phyloP scores from a whole-genome alignment of 2,329 filamentous ascomycete species.

The Aspergillus eucalypticola region DNA sequence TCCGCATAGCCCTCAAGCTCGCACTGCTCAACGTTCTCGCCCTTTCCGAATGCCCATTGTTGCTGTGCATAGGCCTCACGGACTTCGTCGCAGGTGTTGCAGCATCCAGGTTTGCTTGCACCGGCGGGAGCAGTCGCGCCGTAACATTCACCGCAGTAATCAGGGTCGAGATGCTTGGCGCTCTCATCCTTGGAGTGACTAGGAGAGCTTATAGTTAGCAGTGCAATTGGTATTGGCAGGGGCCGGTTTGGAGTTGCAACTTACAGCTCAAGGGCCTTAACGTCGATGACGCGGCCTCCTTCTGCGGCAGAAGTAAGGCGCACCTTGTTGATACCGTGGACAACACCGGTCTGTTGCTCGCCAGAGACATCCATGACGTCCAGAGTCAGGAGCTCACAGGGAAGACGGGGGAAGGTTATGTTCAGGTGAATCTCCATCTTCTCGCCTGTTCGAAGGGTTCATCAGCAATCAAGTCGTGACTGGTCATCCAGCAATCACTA shows the following conservation, averaged over 20 bases:
- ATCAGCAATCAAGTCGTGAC: slow-evolving; percentile 17
- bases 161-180: slow-evolving; percentile 77
- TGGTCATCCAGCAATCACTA: background rate
- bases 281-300: slow-evolving; percentile 74
- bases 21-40: slow-evolving; percentile 93
- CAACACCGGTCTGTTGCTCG: slow-evolving; percentile 91
- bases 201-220: background rate
- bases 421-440: slow-evolving; percentile 99
- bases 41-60: slow-evolving; percentile 91
- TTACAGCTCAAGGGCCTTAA: slow-evolving; percentile 67
- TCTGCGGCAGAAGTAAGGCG: slow-evolving; percentile 71
- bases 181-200: slow-evolving; percentile 69
- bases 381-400: slow-evolving; percentile 91
- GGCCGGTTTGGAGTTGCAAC: slow-evolving; percentile 30
- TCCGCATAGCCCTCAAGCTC: slow-evolving; percentile 91
- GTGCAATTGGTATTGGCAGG: background rate
- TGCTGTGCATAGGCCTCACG: slow-evolving; percentile 87
- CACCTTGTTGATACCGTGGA: slow-evolving; percentile 90
- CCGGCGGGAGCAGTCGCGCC: slow-evolving; percentile 77
- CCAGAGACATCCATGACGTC: slow-evolving; percentile 99
- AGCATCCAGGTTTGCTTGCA: slow-evolving; percentile 82
- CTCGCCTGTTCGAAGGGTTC: slow-evolving; percentile 62
- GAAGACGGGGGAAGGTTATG: slow-evolving; percentile 89
- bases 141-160: slow-evolving; percentile 93
- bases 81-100: slow-evolving; percentile 96